Evolutionary conservation across 257 asterid species (phyloP).

Genomic region (Scutellaria baicalensis): DNA sequence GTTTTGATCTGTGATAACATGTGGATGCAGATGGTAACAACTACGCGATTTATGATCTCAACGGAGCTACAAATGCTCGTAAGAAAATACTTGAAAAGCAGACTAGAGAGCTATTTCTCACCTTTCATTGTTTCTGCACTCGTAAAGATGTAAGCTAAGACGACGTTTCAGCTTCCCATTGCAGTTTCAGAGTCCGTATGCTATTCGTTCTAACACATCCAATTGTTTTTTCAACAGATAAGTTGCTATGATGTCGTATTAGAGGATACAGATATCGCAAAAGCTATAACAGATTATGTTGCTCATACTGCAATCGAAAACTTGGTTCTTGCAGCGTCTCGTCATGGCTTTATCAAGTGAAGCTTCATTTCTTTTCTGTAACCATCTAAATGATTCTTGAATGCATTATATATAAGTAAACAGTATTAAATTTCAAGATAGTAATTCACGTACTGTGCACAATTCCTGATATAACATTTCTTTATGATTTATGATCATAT

Average conservation of each 20-base stretch:
- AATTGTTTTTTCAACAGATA: slow-evolving; percentile 32
- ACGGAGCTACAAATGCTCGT: slow-evolving; percentile 21
- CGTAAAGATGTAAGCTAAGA: slow-evolving; percentile 63
- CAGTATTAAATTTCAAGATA: background rate
- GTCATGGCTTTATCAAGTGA: slow-evolving; percentile 73
- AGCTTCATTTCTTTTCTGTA: background rate
- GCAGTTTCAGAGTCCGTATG: no score
- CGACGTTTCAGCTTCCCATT: background rate
- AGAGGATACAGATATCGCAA: slow-evolving; percentile 55
- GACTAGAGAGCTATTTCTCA: slow-evolving; percentile 49
- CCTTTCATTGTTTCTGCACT: slow-evolving; percentile 75
- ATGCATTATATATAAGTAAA: background rate
- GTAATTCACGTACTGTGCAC: no score
- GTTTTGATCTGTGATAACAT: background rate
- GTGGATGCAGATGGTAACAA: slow-evolving; percentile 39
- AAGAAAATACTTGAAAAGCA: slow-evolving; percentile 41
- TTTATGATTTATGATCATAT: background rate
- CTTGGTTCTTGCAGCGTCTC: slow-evolving; percentile 79
- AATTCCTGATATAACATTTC: no score
- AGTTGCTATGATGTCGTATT: slow-evolving; percentile 60
- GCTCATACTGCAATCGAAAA: slow-evolving; percentile 59
- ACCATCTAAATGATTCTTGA: background rate
- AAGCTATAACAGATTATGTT: slow-evolving; percentile 63
- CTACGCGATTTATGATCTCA: slow-evolving; percentile 12
- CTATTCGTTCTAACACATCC: background rate